Base-by-base conservation (phyloP, 2,329 filamentous ascomycete genomes). In the Alternaria atra region DNA sequence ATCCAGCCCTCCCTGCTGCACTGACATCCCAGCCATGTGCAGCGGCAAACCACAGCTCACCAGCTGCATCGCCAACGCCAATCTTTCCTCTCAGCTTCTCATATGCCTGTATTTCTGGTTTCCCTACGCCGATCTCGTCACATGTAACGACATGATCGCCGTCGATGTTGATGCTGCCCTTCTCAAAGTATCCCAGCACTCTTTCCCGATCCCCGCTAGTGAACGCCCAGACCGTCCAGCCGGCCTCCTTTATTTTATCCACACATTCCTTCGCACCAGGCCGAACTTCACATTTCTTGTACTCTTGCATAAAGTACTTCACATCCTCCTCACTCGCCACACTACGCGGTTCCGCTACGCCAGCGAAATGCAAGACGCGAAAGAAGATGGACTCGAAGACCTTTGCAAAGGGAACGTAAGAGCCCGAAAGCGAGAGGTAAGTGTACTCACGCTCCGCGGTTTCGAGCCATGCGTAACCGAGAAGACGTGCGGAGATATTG, bases 11-110 rank as follows among this genome's bases (percentile, higher is more conserved):
- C 48, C 78, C 79, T 8, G 86, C 85, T 4, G 84, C 84, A 17
- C 80, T 80, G 1, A 85, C 85, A 76, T 88, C 86, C 86, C 86
- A 88, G 80, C 85, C 84, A 73, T 88, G 86, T 23, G 85, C 86
- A 1, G 86, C 86, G 1, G 84, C 86, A 70, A 87, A 87, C 85
- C 85, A 87, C 46, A 80, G 80, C 61, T 73, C 61, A 43, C 82
- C 69, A 2, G 65, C 75, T 20, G 35, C 20, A 0, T 76, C 73
- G 12, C n/a, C 46, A 0, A 67, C 65, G 0, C 66, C 79, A 56
- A 86, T 80, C 50, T 70, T 73, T n/a, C 79, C 77, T 34, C 83
- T 71, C 6, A 84, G 70, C 1, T 79, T 76, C 61, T 73, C 67
- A 65, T 87, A 87, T 0, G 83, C 81, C 27, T 69, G 79, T 4